Conservation (phyloP, 257 asterid species). For the Parsonsia alboflavescens region DNA sequence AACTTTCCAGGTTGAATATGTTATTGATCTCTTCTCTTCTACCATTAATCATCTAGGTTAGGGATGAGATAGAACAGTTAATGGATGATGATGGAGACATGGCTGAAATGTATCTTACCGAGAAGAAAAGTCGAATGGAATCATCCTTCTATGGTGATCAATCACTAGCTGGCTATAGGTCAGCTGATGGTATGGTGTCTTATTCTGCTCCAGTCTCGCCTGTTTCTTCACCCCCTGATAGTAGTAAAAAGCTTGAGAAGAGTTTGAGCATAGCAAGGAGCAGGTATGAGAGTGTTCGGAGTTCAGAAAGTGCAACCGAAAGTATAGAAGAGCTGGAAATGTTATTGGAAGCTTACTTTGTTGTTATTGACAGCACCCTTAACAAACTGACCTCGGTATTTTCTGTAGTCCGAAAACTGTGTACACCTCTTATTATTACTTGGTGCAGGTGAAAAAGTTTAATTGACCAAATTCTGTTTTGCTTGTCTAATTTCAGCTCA, state of each 20-base stretch:
- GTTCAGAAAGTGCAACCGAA: conserved; percentile 66
- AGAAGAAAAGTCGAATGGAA: conserved; percentile 80
- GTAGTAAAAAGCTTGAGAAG: conserved; percentile 75
- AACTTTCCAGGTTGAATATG: conserved; percentile 18
- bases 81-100: conserved; percentile 99
- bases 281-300: conserved; percentile 87
- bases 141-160: conserved; percentile 79
- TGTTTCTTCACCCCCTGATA: conserved; percentile 82
- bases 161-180: conserved; percentile 64
- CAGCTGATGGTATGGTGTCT: conserved; percentile 63
- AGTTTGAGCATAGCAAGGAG: conserved; percentile 89
- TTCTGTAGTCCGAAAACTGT: conserved; percentile 7
- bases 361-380: conserved; percentile 95
- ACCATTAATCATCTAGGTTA: conserved; percentile 55
- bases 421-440: neutral
- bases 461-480: neutral
- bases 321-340: conserved; percentile 93
- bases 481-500: conserved; percentile 53
- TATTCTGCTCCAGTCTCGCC: conserved; percentile 96
- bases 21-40: conserved; percentile 19
- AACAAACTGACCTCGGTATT: conserved; percentile 96
- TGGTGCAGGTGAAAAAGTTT: conserved; percentile 4
- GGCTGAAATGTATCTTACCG: conserved; percentile 99
- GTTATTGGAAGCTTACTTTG: conserved; percentile 98
- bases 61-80: conserved; percentile 98